Percentiles rank a stretch among this genome's conserved stretches.
Evolutionary conservation across 2,329 filamentous ascomycete species (phyloP).

Genomic region (Sporothrix variecibatus): DNA sequence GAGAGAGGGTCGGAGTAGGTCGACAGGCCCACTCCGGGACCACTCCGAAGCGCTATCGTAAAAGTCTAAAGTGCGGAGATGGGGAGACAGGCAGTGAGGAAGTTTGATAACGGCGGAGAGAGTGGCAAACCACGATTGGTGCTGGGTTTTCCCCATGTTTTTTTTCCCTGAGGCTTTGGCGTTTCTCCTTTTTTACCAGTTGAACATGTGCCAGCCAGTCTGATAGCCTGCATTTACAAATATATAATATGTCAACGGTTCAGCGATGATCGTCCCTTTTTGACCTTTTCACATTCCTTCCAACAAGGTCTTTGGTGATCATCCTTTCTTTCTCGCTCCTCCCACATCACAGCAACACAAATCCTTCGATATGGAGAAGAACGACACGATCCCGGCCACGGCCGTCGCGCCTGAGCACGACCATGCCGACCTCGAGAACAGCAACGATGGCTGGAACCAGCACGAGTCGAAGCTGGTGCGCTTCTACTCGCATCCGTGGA

Average conservation of each 20-base stretch:
- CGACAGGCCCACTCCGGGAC: background rate
- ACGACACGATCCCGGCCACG: background rate
- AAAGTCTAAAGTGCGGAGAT: constrained; percentile 1
- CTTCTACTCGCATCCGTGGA: constrained; percentile 49
- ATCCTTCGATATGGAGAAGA: background rate
- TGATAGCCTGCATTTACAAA: background rate
- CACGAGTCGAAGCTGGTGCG: constrained; percentile 32
- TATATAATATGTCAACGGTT: background rate
- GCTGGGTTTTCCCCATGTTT: background rate
- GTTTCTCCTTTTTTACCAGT: background rate
- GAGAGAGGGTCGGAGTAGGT: background rate
- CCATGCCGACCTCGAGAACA: background rate
- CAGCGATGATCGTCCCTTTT: background rate
- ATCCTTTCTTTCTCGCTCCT: background rate
- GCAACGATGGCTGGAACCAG: background rate
- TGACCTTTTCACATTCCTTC: background rate
- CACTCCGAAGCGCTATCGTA: constrained; percentile 15
- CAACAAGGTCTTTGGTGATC: background rate
- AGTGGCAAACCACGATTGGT: background rate
- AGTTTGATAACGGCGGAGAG: constrained; percentile 9
- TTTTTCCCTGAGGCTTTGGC: background rate
- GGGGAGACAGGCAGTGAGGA: background rate
- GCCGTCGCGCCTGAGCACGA: background rate
- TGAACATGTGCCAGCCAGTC: background rate
- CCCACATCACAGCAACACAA: background rate